These are phyloP conservation scores for Penicillium pulvis DNA, from an alignment of 495 filamentous ascomycete species.

Conservation along the genomic window DNA sequence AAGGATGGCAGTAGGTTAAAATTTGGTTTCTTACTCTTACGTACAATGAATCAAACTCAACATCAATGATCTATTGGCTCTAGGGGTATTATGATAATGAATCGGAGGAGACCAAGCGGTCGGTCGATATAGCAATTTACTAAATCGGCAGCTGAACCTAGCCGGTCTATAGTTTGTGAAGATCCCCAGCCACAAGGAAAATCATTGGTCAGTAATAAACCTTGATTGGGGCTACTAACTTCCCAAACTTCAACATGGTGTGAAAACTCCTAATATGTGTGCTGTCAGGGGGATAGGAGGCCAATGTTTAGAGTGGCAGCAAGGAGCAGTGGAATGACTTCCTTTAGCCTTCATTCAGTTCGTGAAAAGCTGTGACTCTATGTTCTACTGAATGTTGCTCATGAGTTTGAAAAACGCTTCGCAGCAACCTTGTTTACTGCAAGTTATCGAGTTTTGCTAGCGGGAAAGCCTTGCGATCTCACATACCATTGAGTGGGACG, in stretches of 20 bases:
- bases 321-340: neutral
- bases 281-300: neutral
- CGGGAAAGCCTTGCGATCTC: too few species aligned
- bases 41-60: neutral
- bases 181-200: neutral
- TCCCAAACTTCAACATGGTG: neutral
- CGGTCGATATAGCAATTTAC: neutral
- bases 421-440: too few species aligned
- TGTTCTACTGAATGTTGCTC: too few species aligned
- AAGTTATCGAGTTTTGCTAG: too few species aligned
- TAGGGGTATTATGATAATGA: too few species aligned
- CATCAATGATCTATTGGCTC: neutral
- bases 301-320: neutral
- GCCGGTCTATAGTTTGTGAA: neutral
- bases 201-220: neutral
- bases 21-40: neutral
- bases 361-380: too few species aligned
- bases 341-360: too few species aligned
- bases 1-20: slow-evolving; percentile 18
- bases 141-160: neutral
- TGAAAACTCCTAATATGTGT: neutral
- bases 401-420: too few species aligned
- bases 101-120: too few species aligned
- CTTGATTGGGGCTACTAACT: neutral
- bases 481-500: neutral